A percentile compares a stretch with the other conserved stretches of the same genome.
Conservation (phyloP, 2,329 filamentous ascomycete genomes). For the Rutstroemia sp. region DNA sequence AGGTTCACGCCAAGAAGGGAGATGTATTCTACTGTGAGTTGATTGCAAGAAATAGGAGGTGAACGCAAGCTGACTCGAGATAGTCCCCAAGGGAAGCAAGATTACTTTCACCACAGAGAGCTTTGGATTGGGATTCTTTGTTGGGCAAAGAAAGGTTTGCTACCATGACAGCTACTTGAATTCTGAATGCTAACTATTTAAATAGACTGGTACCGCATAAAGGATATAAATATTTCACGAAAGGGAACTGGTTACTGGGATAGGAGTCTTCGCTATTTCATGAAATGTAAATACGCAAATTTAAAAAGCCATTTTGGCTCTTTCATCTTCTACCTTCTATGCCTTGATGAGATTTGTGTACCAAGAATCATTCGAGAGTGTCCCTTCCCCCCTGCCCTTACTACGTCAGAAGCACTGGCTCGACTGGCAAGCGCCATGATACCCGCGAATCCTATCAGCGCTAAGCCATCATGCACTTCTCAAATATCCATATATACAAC, state of each 20-base stretch:
- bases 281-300: not conserved
- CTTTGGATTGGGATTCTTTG: constrained; percentile 30
- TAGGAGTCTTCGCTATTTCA: not conserved
- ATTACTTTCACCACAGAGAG: constrained; percentile 30
- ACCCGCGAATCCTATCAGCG: no score
- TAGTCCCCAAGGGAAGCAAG: constrained; percentile 30
- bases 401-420: no score
- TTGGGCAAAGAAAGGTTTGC: constrained; percentile 29
- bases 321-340: no score
- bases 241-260: not conserved
- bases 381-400: no score
- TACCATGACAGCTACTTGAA: not conserved
- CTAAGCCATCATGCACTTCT: no score
- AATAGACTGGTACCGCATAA: not conserved
- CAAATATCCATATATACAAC: no score
- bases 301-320: not conserved
- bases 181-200: not conserved
- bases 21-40: constrained; percentile 52
- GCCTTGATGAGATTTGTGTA: no score
- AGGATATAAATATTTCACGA: not conserved
- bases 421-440: no score
- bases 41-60: not conserved
- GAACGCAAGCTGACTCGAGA: constrained; percentile 8
- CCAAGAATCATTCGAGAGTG: no score
- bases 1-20: constrained; percentile 49